Evolutionary conservation across 495 filamentous ascomycete species (phyloP).

Genomic region (Talaromyces stipitatus): DNA sequence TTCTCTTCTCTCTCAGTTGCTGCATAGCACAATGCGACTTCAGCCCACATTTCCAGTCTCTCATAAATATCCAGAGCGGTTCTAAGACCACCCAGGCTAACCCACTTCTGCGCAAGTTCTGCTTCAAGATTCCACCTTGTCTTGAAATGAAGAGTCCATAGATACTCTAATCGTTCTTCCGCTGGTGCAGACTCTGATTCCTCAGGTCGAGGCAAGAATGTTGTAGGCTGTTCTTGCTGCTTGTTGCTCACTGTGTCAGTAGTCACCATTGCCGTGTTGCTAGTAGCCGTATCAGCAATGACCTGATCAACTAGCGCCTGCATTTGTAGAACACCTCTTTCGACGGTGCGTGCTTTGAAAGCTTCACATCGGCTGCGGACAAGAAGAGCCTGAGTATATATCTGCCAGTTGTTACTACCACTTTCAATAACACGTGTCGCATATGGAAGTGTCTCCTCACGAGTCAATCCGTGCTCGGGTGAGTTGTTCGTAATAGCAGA

Average conservation of each 20-base stretch:
- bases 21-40: slow-evolving; percentile 85
- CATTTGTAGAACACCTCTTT: slow-evolving; percentile 84
- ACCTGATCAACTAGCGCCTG: slow-evolving; percentile 96
- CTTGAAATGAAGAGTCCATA: slow-evolving; percentile 74
- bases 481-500: slow-evolving; percentile 82
- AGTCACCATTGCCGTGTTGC: slow-evolving; percentile 19
- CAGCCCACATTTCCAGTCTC: slow-evolving; percentile 88
- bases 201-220: slow-evolving; percentile 77
- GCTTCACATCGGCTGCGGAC: slow-evolving; percentile 85
- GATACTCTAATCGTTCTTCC: slow-evolving; percentile 67
- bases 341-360: slow-evolving; percentile 74
- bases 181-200: slow-evolving; percentile 69
- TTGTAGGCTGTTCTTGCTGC: slow-evolving; percentile 36
- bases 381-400: slow-evolving; percentile 88
- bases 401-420: slow-evolving; percentile 93
- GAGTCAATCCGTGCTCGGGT: slow-evolving; percentile 74
- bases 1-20: slow-evolving; percentile 77
- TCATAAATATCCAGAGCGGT: slow-evolving; percentile 96
- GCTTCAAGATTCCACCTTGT: slow-evolving; percentile 90
- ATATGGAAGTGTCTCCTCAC: slow-evolving; percentile 88
- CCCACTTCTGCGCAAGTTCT: slow-evolving; percentile 88
- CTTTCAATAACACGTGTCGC: slow-evolving; percentile 82
- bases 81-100: slow-evolving; percentile 72
- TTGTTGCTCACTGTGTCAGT: slow-evolving; percentile 5
- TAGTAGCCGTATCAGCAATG: slow-evolving; percentile 70